A percentile compares a stretch with the other conserved stretches of the same genome.
Evolutionary conservation across 768 basidiomycete species (phyloP).

Genomic region (Tulasnella sp.): DNA sequence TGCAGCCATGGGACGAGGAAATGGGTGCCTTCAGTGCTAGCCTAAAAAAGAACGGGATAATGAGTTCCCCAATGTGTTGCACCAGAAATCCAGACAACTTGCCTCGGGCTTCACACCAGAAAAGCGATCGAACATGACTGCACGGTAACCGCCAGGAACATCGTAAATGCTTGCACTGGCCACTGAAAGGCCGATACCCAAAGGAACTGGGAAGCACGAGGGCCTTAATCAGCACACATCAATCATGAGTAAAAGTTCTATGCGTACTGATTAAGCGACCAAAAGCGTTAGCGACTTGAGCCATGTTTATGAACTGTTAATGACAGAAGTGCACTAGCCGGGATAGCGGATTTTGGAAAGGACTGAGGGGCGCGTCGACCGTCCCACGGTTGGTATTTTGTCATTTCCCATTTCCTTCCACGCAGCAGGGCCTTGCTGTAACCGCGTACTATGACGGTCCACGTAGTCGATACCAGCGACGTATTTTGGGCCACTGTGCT

Average conservation of each 20-base stretch:
- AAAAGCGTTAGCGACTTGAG: slow-evolving; percentile 15
- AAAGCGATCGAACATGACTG: slow-evolving; percentile 98
- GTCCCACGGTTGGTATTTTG: background rate
- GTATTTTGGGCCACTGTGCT: slow-evolving; percentile 18
- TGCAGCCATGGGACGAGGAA: slow-evolving; percentile 95
- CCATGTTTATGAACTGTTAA: slow-evolving; percentile 11
- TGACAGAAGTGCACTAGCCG: slow-evolving; percentile 63
- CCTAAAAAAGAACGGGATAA: slow-evolving; percentile 46
- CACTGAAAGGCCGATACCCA: slow-evolving; percentile 46
- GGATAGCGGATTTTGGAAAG: slow-evolving; percentile 67
- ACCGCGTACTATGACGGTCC: background rate
- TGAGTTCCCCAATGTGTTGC: background rate
- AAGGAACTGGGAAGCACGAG: slow-evolving; percentile 55
- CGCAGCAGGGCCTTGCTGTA: background rate
- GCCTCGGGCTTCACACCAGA: slow-evolving; percentile 82
- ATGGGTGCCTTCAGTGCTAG: slow-evolving; percentile 90
- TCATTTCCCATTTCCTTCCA: slow-evolving; percentile 7
- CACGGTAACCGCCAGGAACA: slow-evolving; percentile 77
- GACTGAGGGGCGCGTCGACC: slow-evolving; percentile 59
- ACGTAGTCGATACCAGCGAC: slow-evolving; percentile 11
- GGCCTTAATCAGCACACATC: background rate
- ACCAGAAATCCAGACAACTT: slow-evolving; percentile 31
- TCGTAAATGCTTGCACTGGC: slow-evolving; percentile 56
- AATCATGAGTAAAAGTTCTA: background rate
- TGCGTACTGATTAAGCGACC: slow-evolving; percentile 10